These are phyloP conservation scores for Vitellaria paradoxa DNA, from an alignment of 179 eudicot genomes.

Conservation along the genomic window DNA sequence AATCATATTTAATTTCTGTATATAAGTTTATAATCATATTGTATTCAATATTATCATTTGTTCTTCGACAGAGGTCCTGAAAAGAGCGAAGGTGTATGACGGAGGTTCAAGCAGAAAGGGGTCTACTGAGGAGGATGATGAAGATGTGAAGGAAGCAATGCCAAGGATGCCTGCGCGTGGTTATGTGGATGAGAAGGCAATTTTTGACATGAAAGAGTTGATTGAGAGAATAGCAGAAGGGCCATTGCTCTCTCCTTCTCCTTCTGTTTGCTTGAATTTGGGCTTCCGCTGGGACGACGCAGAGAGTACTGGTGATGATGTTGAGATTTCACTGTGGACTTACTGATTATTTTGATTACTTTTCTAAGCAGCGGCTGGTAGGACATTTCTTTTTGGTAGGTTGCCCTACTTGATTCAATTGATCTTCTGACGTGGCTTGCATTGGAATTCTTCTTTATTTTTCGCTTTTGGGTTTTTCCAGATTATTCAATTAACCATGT, in stretches of 20 bases:
- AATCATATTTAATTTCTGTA: too few relatives aligned
- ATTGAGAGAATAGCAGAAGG: conserved; percentile 48
- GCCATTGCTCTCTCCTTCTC: conserved; percentile 11
- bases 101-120: background rate
- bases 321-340: conserved; percentile 1
- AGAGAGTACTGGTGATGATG: background rate
- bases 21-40: too few relatives aligned
- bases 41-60: too few relatives aligned
- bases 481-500: too few relatives aligned
- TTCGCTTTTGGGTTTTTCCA: too few relatives aligned
- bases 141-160: background rate
- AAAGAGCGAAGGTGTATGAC: background rate
- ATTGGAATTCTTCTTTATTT: too few relatives aligned
- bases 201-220: conserved; percentile 39
- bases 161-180: background rate
- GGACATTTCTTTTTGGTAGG: background rate
- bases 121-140: background rate
- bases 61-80: background rate
- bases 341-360: background rate
- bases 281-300: background rate
- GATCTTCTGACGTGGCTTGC: too few relatives aligned
- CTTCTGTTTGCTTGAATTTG: background rate
- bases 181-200: conserved; percentile 37
- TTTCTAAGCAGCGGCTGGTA: background rate
- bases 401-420: background rate